A percentile compares a stretch with the other conserved stretches of the same genome.
These are phyloP conservation scores for Colletotrichum filicis DNA, from an alignment of 2,329 filamentous ascomycete species.

Conservation along the genomic window DNA sequence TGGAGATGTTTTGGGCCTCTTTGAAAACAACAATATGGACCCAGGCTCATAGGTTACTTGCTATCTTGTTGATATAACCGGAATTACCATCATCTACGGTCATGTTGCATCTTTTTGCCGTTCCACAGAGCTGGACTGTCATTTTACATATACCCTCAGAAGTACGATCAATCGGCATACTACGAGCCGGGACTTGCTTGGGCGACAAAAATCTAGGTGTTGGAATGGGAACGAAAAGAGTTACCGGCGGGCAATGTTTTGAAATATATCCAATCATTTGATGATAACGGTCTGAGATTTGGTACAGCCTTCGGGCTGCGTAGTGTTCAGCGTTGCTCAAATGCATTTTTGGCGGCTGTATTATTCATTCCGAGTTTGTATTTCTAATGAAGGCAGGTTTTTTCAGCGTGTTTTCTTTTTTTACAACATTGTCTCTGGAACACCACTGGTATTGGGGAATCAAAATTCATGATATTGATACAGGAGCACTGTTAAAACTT, in stretches of 20 bases:
- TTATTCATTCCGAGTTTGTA: background rate
- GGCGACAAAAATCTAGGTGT: background rate
- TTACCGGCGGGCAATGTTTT: background rate
- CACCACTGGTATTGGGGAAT: too few relatives aligned
- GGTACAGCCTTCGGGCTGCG: background rate
- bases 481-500: too few relatives aligned
- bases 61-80: too few relatives aligned
- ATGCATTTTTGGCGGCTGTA: background rate
- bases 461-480: too few relatives aligned
- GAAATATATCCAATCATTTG: background rate
- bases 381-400: background rate
- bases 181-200: background rate
- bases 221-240: background rate
- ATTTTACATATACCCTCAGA: background rate
- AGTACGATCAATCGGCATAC: background rate
- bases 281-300: background rate
- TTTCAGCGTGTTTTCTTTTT: background rate
- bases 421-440: too few relatives aligned
- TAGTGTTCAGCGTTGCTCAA: background rate
- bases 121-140: background rate
- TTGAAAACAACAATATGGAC: slow-evolving; percentile 46
- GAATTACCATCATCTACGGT: background rate
- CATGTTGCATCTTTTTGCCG: background rate
- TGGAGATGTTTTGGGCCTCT: slow-evolving; percentile 70
- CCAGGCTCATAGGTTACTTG: slow-evolving; percentile 4